phyloP scores from a whole-genome alignment of 768 basidiomycete genomes.

The Ramaria rubella region DNA sequence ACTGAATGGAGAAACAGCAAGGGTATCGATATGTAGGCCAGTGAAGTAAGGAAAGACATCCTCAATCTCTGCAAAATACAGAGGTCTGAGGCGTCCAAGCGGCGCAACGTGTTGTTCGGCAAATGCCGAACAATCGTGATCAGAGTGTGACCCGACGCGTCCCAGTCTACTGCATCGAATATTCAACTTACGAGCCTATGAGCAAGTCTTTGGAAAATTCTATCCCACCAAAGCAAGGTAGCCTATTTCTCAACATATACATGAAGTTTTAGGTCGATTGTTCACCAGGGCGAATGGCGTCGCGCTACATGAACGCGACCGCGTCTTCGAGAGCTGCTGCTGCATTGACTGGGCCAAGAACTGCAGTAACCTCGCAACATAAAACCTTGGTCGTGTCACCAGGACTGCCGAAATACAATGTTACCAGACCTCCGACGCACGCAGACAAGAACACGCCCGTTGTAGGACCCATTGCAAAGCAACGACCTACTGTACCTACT shows the following conservation, averaged over 20 bases:
- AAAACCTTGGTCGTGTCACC: neutral
- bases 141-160: neutral
- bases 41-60: slow-evolving; percentile 57
- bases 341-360: neutral
- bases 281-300: neutral
- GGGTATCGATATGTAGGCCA: slow-evolving; percentile 75
- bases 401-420: no score
- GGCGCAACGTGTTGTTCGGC: neutral
- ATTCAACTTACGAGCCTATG: no score
- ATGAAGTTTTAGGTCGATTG: neutral
- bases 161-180: neutral
- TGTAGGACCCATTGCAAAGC: no score
- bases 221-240: neutral
- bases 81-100: neutral
- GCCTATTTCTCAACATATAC: neutral
- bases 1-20: slow-evolving; percentile 57
- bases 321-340: slow-evolving; percentile 16
- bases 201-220: no score
- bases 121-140: neutral
- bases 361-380: neutral
- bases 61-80: neutral
- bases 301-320: neutral
- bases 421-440: no score
- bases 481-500: no score
- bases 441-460: no score